These are phyloP conservation scores for Grigorovia jiainica DNA, from an alignment of 805 yeast species.

Conservation along the genomic window DNA sequence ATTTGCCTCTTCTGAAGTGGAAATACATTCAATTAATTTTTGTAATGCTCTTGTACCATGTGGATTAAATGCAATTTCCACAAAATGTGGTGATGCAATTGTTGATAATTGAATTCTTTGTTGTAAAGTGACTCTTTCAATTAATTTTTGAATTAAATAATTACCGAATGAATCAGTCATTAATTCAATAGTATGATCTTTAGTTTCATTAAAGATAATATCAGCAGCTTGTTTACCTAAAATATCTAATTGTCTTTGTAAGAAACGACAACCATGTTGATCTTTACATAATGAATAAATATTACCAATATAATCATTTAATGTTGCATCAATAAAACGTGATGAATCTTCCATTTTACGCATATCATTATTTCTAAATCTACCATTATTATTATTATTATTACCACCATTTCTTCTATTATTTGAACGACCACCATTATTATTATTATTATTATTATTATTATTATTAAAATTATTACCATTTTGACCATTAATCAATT, in stretches of 20 bases:
- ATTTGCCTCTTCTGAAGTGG: constrained; percentile 60
- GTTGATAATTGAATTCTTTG: constrained; percentile 64
- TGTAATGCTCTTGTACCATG: constrained; percentile 96
- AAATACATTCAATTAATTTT: constrained; percentile 76
- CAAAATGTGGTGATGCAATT: constrained; percentile 64
- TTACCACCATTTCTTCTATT: constrained; percentile 3
- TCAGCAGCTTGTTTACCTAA: constrained; percentile 55
- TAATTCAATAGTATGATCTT: constrained; percentile 67
- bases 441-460: constrained; percentile 12
- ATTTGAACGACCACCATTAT: constrained; percentile 13
- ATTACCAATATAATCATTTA: constrained; percentile 61
- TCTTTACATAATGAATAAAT: constrained; percentile 81
- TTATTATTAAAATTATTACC: constrained; percentile 1
- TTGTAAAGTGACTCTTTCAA: constrained; percentile 62
- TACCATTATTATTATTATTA: constrained; percentile 5
- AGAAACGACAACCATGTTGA: constrained; percentile 91
- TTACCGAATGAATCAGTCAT: constrained; percentile 98
- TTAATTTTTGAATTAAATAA: constrained; percentile 80
- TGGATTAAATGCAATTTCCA: constrained; percentile 78
- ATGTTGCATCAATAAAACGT: constrained; percentile 54
- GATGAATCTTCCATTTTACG: constrained; percentile 51
- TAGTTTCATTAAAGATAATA: constrained; percentile 72
- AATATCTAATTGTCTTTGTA: constrained; percentile 76
- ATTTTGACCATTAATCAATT: constrained; percentile 7
- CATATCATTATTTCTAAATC: constrained; percentile 7